phyloP scores from a whole-genome alignment of 2,329 filamentous ascomycete genomes.

The Dactylellina parvicollis region DNA sequence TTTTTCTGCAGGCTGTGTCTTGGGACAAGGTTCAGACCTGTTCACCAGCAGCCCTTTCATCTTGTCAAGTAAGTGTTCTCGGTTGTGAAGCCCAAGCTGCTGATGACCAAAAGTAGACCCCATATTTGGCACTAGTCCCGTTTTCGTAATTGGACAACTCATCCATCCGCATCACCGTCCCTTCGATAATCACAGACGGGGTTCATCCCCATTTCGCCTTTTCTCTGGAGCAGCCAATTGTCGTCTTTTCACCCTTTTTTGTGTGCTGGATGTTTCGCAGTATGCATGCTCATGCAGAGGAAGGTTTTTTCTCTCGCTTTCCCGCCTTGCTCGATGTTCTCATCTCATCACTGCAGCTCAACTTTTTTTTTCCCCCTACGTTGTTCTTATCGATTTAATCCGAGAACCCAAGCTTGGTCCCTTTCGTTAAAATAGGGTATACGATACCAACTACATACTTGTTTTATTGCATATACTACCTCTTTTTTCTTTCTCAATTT shows the following conservation, averaged over 20 bases:
- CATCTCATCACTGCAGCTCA: constrained; percentile 51
- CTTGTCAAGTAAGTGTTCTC: constrained; percentile 28
- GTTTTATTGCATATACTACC: constrained; percentile 9
- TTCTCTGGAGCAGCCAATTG: constrained; percentile 43
- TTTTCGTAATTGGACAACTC: constrained; percentile 54
- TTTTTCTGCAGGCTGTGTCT: constrained; percentile 49
- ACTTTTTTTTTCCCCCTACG: constrained; percentile 9
- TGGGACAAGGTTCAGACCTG: constrained; percentile 49
- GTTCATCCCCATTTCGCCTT: constrained; percentile 45
- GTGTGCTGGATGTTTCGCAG: constrained; percentile 52
- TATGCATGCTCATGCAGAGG: constrained; percentile 51
- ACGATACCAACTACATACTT: constrained; percentile 14
- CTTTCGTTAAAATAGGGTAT: constrained; percentile 9
- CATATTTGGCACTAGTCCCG: constrained; percentile 38
- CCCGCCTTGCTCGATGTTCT: constrained; percentile 36
- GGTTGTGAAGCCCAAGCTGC: constrained; percentile 43
- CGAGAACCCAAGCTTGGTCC: constrained; percentile 1
- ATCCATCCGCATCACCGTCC: constrained; percentile 53
- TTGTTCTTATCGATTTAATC: constrained; percentile 24
- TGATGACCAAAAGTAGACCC: constrained; percentile 40
- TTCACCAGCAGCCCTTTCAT: constrained; percentile 33
- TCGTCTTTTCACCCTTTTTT: constrained; percentile 40
- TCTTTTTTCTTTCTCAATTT: constrained; percentile 12
- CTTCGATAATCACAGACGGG: constrained; percentile 51
- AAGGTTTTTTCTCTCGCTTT: constrained; percentile 37